Percentiles rank a stretch among this genome's conserved stretches.
Evolutionary conservation across 306 rosid genomes (phyloP).

Genomic region (cucumber (Cucumis sativus)): Cucumber_9930_V3 NC_026657.2:30799501-30800000

Average conservation of each 20-base stretch:
- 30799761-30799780: not conserved
- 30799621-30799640: not conserved
- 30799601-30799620: not conserved
- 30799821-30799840: not conserved
- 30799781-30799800: not conserved
- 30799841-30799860: not conserved
- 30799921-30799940: too few species aligned
- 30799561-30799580: not conserved
- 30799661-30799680: not conserved
- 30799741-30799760: not conserved
- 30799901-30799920: too few species aligned
- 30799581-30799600: not conserved
- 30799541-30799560: not conserved
- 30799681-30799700: not conserved
- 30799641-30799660: not conserved
- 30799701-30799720: not conserved
- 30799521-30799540: not conserved
- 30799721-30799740: not conserved
- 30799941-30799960: not conserved
- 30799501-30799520: not conserved
- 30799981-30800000: not conserved
- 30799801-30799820: not conserved
- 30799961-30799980: not conserved
- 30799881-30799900: too few species aligned
- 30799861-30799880: not conserved